phyloP scores from a whole-genome alignment of 768 basidiomycete species.

The Dioszegia hungarica region DNA sequence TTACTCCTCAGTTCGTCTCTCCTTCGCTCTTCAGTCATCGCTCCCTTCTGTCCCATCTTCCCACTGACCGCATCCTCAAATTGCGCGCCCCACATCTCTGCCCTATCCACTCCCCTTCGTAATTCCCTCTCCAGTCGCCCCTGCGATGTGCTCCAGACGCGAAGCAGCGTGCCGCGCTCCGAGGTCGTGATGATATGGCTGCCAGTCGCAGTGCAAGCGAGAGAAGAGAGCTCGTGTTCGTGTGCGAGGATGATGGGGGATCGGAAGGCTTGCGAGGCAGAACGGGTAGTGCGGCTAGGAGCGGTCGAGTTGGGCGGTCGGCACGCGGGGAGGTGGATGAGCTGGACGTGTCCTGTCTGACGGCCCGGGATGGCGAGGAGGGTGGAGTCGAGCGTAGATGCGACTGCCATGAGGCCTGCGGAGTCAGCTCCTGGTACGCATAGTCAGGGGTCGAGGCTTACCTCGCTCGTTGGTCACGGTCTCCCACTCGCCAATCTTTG shows the following conservation, averaged over 20 bases:
- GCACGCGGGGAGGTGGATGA: slow-evolving; percentile 44
- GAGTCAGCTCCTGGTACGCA: background rate
- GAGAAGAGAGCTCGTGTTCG: slow-evolving; percentile 39
- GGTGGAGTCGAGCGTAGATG: slow-evolving; percentile 32
- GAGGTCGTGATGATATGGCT: slow-evolving; percentile 44
- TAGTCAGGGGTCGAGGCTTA: slow-evolving; percentile 1
- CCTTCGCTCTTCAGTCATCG: slow-evolving; percentile 4
- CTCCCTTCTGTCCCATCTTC: background rate
- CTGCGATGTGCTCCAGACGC: slow-evolving; percentile 44
- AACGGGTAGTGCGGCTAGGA: slow-evolving; percentile 11
- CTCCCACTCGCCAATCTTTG: slow-evolving; percentile 46
- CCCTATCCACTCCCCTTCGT: slow-evolving; percentile 45
- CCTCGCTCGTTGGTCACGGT: slow-evolving; percentile 45
- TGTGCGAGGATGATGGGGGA: slow-evolving; percentile 49
- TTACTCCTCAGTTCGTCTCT: slow-evolving; percentile 17
- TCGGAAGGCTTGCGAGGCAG: slow-evolving; percentile 26
- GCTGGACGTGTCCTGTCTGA: slow-evolving; percentile 49
- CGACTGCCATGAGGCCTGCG: slow-evolving; percentile 44
- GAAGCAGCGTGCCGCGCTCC: slow-evolving; percentile 44
- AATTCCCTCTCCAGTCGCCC: slow-evolving; percentile 44
- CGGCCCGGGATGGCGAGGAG: slow-evolving; percentile 48
- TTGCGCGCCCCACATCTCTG: slow-evolving; percentile 45
- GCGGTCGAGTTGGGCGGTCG: slow-evolving; percentile 10
- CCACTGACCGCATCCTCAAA: slow-evolving; percentile 23
- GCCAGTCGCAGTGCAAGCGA: slow-evolving; percentile 38